Conservation (phyloP, 305 asterid species). For the Fraxinus sp. region DNA sequence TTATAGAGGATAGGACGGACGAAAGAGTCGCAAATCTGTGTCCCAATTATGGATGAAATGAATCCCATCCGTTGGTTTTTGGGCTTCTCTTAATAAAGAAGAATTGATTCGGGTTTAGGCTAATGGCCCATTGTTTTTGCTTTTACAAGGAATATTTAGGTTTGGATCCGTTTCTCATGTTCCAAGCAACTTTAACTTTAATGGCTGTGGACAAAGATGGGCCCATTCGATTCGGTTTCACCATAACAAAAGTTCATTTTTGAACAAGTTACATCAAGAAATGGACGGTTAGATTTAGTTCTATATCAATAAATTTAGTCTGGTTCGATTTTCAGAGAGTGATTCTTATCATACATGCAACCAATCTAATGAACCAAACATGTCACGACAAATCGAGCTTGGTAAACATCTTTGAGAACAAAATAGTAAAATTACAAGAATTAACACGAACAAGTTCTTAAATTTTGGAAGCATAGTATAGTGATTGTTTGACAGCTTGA, state of each 20-base stretch:
- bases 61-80: background rate
- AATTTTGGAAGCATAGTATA: background rate
- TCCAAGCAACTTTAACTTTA: background rate
- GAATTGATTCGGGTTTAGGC: background rate
- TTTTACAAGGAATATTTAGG: background rate
- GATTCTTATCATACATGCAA: background rate
- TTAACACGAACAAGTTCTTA: background rate
- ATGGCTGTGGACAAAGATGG: background rate
- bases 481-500: background rate
- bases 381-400: background rate
- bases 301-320: background rate
- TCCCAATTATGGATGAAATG: background rate
- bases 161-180: background rate
- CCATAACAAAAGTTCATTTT: background rate
- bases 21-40: background rate
- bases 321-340: background rate
- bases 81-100: background rate
- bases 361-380: background rate
- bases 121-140: background rate
- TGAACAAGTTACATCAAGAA: background rate
- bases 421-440: background rate
- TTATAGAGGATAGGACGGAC: background rate
- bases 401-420: background rate
- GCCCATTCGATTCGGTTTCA: background rate
- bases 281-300: background rate